phyloP scores from a whole-genome alignment of 495 filamentous ascomycete species.

The Penicillium bialowiezense region DNA sequence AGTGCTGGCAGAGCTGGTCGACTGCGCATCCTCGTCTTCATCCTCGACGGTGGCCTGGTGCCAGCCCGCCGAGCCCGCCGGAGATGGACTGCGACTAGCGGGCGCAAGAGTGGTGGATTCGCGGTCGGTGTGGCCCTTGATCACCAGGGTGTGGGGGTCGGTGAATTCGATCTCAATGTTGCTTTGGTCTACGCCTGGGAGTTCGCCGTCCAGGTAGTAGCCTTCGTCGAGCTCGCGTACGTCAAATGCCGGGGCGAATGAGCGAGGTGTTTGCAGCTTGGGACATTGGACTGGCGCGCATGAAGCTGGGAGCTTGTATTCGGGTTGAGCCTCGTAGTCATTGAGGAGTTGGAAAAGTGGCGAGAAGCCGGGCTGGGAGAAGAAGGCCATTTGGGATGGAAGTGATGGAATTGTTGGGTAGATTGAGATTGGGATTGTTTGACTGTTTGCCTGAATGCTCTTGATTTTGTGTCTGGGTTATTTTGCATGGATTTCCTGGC shows the following conservation, averaged over 20 bases:
- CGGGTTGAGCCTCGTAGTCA: conserved; percentile 61
- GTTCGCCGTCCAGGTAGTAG: conserved; percentile 85
- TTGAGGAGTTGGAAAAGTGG: conserved; percentile 76
- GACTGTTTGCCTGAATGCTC: no score
- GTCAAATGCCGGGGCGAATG: conserved; percentile 78
- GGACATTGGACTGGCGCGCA: conserved; percentile 12
- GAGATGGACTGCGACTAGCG: background rate
- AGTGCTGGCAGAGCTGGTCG: conserved; percentile 8
- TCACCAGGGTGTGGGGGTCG: conserved; percentile 70
- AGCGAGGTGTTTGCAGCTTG: conserved; percentile 22
- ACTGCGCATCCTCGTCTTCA: conserved; percentile 35
- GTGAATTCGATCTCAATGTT: conserved; percentile 82
- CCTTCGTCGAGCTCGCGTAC: conserved; percentile 61
- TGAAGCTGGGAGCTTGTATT: background rate
- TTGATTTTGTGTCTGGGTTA: background rate
- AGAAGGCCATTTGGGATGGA: conserved; percentile 58
- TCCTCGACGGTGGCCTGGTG: conserved; percentile 61
- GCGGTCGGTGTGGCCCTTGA: conserved; percentile 67
- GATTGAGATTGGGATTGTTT: no score
- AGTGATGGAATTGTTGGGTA: no score
- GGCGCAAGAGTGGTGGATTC: conserved; percentile 35
- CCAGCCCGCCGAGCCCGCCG: conserved; percentile 9
- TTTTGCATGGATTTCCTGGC: background rate
- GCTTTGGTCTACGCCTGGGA: conserved; percentile 77
- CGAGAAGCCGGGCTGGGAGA: conserved; percentile 55